Base-by-base conservation (phyloP, 208 protist species). In the Leishmania guyanensis region DNA sequence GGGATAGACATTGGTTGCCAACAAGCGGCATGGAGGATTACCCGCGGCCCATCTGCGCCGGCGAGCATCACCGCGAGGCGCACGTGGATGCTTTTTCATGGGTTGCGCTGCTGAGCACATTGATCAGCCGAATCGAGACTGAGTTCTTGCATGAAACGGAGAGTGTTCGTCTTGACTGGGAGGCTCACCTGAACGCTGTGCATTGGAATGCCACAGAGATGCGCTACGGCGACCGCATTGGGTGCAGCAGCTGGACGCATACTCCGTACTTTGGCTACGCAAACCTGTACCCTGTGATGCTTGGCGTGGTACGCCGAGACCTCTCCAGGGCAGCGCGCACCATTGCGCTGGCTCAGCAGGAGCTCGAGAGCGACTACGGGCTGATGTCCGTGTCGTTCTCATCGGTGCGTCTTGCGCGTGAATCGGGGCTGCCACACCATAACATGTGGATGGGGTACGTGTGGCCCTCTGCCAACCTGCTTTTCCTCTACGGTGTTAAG, bases 11-110 rank as follows among this genome's bases (percentile, higher is more conserved):
- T 50, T 81, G 85, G 36, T 77, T 95, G 43, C 84, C 86, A 3
- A 88, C 89, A 16, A 95, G 94, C 74, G 94, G 94, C 73, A 95
- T 97, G 94, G 83, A 89, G 77, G 94, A 97, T 85, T 97, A 97
- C 78, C 89, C 92, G 17, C 88, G 94, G 36, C 84, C 88, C 12
- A 56, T 89, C 48, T 95, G 92, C 81, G 22, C 72, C 5, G 91
- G 84, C 51, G 84, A 92, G 79, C 86, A 92, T 51, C 73, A 82
- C 56, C 69, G 77, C n/a, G 94, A 95, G 84, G 90, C 88, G 10
- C 92, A 97, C 79, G 90, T 97, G 56, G 94, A 97, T 75, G 86
- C 93, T 36, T 95, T 97, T 80, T 77, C 92, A 51, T 97, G 94
- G 92, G 81, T 95, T 29, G 94, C 94, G 1, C 78, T 95, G 43